Base-by-base conservation (phyloP, 192 early-diverging fungal species). In the Allomyces macrogynus region DNA sequence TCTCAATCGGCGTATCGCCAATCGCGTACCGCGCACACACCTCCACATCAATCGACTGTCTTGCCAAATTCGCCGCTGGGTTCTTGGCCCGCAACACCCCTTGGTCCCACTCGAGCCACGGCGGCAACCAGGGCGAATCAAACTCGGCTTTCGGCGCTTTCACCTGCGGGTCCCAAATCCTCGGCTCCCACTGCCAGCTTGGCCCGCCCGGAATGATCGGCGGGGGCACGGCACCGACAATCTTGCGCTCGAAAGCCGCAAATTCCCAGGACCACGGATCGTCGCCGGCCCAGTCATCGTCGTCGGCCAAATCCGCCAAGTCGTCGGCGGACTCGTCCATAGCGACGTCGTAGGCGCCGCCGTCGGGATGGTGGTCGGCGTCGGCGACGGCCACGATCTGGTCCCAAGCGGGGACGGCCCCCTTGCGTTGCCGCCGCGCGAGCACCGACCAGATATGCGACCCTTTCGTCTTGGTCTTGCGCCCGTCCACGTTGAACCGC, bases 401-500 rank as follows among this genome's bases (percentile, higher is more conserved):
- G 32, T 40, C 32, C 32, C 32, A 40, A 7, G 32, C 32, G 32
- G 32, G 32, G 32, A 40, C 32, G 4, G 32, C 32, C 4, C 32
- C 32, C 32, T 40, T 40, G 32, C 32, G 32, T 7, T 40, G 32
- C 32, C 32, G 32, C 32, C 32, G 32, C 32, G 32, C 32, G 32
- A 40, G 32, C 65, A 89, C 85, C 49, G 87, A 86, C 87, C 87
- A 88, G 42, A 89, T 86, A 62, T 85, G 84, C 60, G 82, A 83
- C 23, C 87, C 87, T 70, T 89, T 89, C 68, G 78, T 81, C 65
- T 89, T 89, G 44, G 84, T 79, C 66, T 87, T 88, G 67, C 82
- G 84, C 61, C 87, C 87, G 62, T 88, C 86, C 65, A 87, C 87
- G 69, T 87, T 89, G 76, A 86, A 89, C 60, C 87, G 78, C 40